Evolutionary conservation across 768 basidiomycete genomes (phyloP).

Genomic region (Termitomyces sp.): DNA sequence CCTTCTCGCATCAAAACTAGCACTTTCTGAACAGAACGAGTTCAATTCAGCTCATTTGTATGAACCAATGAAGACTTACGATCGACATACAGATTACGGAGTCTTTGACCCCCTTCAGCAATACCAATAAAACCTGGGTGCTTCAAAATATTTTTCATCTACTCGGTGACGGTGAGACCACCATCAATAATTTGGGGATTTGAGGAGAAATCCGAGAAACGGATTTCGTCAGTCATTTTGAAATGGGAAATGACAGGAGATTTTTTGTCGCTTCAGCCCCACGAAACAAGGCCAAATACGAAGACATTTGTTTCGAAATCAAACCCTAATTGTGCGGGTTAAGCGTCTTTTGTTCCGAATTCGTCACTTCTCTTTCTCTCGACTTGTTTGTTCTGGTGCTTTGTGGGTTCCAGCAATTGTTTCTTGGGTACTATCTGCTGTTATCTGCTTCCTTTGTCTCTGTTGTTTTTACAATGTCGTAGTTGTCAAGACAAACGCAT

Average conservation of each 20-base stretch:
- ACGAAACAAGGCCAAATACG: background rate
- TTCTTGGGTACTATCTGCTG: background rate
- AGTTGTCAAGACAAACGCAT: background rate
- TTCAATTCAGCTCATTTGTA: background rate
- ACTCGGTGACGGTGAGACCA: slow-evolving; percentile 21
- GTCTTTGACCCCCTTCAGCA: slow-evolving; percentile 20
- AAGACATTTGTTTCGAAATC: background rate
- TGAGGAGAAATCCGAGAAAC: background rate
- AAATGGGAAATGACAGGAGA: background rate
- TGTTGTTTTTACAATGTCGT: background rate
- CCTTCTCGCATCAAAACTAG: slow-evolving; percentile 15
- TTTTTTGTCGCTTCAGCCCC: background rate
- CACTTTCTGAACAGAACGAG: slow-evolving; percentile 15
- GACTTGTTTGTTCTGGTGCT: background rate
- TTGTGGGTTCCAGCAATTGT: background rate
- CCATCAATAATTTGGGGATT: slow-evolving; percentile 9
- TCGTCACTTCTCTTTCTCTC: background rate
- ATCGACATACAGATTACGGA: slow-evolving; percentile 22
- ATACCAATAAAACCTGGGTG: slow-evolving; percentile 21
- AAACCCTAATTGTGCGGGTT: background rate
- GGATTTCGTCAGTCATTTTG: background rate
- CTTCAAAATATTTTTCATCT: slow-evolving; percentile 22
- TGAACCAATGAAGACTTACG: slow-evolving; percentile 10
- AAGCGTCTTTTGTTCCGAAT: background rate
- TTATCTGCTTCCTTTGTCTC: background rate